Evolutionary conservation across 768 basidiomycete species (phyloP).

Genomic region (Boletellus ananiceps): DNA sequence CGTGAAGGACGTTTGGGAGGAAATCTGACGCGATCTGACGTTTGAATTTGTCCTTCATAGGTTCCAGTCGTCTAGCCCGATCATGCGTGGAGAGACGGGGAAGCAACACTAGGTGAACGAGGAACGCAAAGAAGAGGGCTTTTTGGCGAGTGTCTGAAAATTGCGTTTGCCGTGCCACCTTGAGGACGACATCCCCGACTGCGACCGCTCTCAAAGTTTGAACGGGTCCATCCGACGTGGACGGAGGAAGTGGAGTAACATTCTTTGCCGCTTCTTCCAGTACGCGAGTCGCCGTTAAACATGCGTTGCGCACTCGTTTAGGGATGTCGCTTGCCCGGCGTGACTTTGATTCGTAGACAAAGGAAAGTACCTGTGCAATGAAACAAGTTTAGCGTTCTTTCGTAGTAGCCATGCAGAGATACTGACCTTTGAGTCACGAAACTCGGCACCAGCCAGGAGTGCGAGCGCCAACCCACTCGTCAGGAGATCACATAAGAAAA

Average conservation of each 20-base stretch:
- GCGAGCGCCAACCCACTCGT: slow-evolving; percentile 47
- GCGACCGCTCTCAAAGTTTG: background rate
- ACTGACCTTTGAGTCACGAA: slow-evolving; percentile 58
- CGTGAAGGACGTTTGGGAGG: slow-evolving; percentile 37
- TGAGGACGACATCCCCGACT: slow-evolving; percentile 3
- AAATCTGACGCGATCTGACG: slow-evolving; percentile 34
- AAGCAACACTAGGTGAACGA: slow-evolving; percentile 39
- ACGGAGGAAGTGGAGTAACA: background rate
- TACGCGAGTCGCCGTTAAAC: slow-evolving; percentile 2
- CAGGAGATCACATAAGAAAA: slow-evolving; percentile 47
- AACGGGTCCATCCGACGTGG: background rate
- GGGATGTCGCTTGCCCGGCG: slow-evolving; percentile 12
- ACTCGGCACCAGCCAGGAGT: slow-evolving; percentile 50
- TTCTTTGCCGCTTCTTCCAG: slow-evolving; percentile 6
- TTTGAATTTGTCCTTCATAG: slow-evolving; percentile 28
- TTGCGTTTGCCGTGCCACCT: slow-evolving; percentile 8
- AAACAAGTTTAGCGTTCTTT: background rate
- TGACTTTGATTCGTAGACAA: slow-evolving; percentile 47
- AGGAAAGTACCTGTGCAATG: slow-evolving; percentile 48
- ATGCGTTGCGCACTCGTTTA: slow-evolving; percentile 3
- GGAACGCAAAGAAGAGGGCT: slow-evolving; percentile 34
- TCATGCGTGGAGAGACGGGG: slow-evolving; percentile 35
- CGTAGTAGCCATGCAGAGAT: background rate
- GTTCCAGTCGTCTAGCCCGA: slow-evolving; percentile 34
- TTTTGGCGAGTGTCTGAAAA: slow-evolving; percentile 5